Evolutionary conservation across 768 basidiomycete genomes (phyloP).

Genomic region (Lactifluus piperatus): DNA sequence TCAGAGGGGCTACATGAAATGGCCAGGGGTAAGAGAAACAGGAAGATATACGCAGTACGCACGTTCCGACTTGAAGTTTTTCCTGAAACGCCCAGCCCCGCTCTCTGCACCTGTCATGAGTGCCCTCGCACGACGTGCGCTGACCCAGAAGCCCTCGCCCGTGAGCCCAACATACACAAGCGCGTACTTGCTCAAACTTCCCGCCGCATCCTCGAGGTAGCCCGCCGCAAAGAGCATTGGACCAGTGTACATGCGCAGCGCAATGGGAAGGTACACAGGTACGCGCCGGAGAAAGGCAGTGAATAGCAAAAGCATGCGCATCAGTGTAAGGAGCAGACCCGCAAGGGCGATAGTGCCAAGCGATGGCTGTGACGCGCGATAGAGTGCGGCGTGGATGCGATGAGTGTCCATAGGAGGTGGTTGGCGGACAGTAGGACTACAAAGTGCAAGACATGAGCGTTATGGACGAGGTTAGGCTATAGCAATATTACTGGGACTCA

Average conservation of each 20-base stretch:
- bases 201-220: constrained; percentile 38
- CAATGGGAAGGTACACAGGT: constrained; percentile 43
- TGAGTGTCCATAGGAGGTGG: constrained; percentile 52
- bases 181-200: constrained; percentile 51
- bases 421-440: constrained; percentile 26
- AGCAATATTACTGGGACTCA: constrained; percentile 27
- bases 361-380: constrained; percentile 72
- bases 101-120: constrained; percentile 50
- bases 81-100: constrained; percentile 33
- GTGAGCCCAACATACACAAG: constrained; percentile 48
- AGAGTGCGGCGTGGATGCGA: constrained; percentile 66
- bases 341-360: constrained; percentile 74
- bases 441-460: background rate
- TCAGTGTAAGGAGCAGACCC: constrained; percentile 62
- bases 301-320: constrained; percentile 49
- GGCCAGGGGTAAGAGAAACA: background rate
- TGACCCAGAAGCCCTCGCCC: constrained; percentile 42
- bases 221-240: constrained; percentile 34
- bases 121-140: constrained; percentile 47
- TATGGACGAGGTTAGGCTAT: background rate
- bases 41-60: constrained; percentile 22
- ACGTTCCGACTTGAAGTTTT: constrained; percentile 53
- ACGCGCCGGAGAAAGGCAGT: constrained; percentile 44
- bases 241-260: constrained; percentile 34
- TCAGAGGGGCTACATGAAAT: constrained; percentile 42